These are phyloP conservation scores for Colletotrichum plurivorum DNA, from an alignment of 2,329 filamentous ascomycete species.

Conservation along the genomic window DNA sequence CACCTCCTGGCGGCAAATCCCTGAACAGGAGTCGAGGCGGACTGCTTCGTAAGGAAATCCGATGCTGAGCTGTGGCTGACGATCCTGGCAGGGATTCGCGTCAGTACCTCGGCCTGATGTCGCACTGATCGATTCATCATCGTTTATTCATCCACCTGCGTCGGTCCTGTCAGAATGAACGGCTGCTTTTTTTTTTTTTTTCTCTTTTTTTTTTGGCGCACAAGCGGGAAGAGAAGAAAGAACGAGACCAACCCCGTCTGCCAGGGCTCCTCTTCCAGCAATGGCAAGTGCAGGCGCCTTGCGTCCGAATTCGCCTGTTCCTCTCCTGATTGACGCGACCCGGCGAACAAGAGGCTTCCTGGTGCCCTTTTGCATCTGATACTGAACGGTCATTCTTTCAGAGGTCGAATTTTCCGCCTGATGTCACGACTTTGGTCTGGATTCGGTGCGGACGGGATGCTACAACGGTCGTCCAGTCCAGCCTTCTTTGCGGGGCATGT, in stretches of 20 bases:
- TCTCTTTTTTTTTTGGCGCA: too few species aligned
- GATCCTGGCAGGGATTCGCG: constrained; percentile 39
- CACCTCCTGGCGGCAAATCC: constrained; percentile 32
- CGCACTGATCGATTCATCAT: constrained; percentile 36
- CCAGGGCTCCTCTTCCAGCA: constrained; percentile 21
- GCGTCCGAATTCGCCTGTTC: neutral
- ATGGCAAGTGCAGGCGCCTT: constrained; percentile 33
- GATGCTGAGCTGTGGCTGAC: constrained; percentile 41
- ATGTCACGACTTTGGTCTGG: constrained; percentile 5
- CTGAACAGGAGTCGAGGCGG: constrained; percentile 29
- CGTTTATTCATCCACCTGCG: constrained; percentile 26
- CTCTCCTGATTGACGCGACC: neutral
- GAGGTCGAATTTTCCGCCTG: constrained; percentile 29
- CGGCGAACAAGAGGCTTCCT: neutral
- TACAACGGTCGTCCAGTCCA: constrained; percentile 37
- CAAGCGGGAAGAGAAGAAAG: neutral
- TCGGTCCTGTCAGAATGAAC: constrained; percentile 18
- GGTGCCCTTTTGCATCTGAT: constrained; percentile 1
- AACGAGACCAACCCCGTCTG: constrained; percentile 1
- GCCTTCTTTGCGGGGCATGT: constrained; percentile 41
- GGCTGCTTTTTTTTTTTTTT: neutral
- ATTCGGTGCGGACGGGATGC: constrained; percentile 31
- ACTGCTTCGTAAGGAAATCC: constrained; percentile 40
- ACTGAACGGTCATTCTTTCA: neutral
- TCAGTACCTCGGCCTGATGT: constrained; percentile 37